phyloP scores from a whole-genome alignment of 169 alveolate species.

The Plasmodium inui region DNA sequence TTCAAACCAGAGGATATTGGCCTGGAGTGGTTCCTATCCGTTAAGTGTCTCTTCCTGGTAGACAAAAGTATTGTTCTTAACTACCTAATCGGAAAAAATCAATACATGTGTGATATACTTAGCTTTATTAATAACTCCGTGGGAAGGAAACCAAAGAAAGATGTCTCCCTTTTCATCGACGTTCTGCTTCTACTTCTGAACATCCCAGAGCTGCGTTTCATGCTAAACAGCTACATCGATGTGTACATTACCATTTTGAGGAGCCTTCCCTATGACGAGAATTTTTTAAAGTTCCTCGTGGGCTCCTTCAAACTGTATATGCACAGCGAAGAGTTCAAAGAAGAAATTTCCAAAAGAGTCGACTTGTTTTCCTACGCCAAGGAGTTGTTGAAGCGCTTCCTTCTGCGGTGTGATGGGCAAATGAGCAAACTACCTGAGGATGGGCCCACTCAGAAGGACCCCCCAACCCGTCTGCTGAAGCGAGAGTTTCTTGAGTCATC shows the following conservation, averaged over 20 bases:
- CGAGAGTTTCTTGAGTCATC: neutral
- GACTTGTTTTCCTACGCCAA: slow-evolving; percentile 51
- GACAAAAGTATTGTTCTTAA: slow-evolving; percentile 55
- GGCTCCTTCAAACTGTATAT: slow-evolving; percentile 58
- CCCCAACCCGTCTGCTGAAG: neutral
- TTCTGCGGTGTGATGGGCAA: neutral
- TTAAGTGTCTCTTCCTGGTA: slow-evolving; percentile 66
- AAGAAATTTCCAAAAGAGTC: slow-evolving; percentile 5
- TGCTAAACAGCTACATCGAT: slow-evolving; percentile 47
- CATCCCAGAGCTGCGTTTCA: slow-evolving; percentile 57
- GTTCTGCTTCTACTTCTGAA: slow-evolving; percentile 37
- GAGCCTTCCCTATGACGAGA: slow-evolving; percentile 41
- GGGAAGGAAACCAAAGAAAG: slow-evolving; percentile 34
- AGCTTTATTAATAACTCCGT: slow-evolving; percentile 36
- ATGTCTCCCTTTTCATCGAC: slow-evolving; percentile 31
- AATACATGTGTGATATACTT: slow-evolving; percentile 27
- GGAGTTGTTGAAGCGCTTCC: slow-evolving; percentile 61
- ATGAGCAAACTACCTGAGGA: neutral
- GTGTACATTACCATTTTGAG: slow-evolving; percentile 25
- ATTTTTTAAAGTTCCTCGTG: slow-evolving; percentile 36
- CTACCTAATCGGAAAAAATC: slow-evolving; percentile 55
- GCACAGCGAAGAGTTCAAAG: slow-evolving; percentile 51
- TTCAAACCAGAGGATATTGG: slow-evolving; percentile 20
- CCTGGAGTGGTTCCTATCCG: slow-evolving; percentile 46
- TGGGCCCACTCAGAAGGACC: neutral